Evolutionary conservation across 345 rosid species (phyloP).

Genomic region (Stellera chamaejasme): DNA sequence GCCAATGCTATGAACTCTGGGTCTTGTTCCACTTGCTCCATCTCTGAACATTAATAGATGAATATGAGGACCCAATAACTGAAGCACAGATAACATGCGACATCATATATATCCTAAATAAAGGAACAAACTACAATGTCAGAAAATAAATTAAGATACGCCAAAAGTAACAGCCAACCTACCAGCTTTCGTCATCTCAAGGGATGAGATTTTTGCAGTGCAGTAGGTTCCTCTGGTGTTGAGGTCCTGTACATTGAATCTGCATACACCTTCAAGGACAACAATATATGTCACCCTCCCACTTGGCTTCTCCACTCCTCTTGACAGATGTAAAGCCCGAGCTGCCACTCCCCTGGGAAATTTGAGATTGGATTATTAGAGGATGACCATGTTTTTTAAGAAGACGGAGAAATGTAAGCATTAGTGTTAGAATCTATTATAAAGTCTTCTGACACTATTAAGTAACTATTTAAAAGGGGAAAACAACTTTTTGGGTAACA

Average conservation of each 20-base stretch:
- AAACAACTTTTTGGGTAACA: too few relatives aligned
- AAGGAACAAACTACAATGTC: not conserved
- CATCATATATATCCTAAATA: not conserved
- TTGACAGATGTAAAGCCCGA: conserved; percentile 92
- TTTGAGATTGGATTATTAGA: not conserved
- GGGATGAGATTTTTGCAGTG: conserved; percentile 78
- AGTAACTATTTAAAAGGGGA: too few relatives aligned
- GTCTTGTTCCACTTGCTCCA: conserved; percentile 96
- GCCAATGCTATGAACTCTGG: conserved; percentile 71
- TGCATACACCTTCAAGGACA: conserved; percentile 94
- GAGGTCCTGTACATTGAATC: conserved; percentile 91
- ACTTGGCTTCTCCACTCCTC: conserved; percentile 99
- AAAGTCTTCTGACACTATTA: too few relatives aligned
- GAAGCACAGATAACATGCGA: not conserved
- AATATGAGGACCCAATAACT: conserved; percentile 6
- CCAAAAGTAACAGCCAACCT: conserved; percentile 13
- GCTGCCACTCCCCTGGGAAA: conserved; percentile 88
- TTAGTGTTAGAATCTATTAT: too few relatives aligned
- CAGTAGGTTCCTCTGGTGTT: conserved; percentile 86
- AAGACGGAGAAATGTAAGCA: too few relatives aligned
- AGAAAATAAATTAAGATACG: not conserved
- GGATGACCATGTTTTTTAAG: too few relatives aligned
- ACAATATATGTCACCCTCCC: conserved; percentile 98
- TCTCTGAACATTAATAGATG: conserved; percentile 41
- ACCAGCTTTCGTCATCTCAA: conserved; percentile 92